Evolutionary conservation across 139 green algal species (phyloP).

Genomic region (Pleodorina starrii): DNA sequence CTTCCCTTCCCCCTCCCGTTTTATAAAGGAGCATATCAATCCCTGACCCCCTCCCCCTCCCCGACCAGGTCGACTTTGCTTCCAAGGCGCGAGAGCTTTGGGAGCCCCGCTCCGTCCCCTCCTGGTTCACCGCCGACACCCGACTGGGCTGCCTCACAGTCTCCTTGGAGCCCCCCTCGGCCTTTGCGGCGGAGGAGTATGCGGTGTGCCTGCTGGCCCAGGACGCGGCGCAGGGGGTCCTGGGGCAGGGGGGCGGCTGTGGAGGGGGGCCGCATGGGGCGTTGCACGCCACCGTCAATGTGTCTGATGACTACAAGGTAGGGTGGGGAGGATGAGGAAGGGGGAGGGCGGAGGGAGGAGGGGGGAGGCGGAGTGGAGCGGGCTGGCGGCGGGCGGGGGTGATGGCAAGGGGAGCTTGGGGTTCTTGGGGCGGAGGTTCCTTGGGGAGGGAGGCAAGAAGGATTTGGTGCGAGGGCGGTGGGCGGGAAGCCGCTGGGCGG

Average conservation of each 20-base stretch:
- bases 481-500: no score
- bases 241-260: no score
- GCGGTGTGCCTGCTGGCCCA: no score
- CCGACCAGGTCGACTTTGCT: constrained; percentile 64
- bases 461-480: no score
- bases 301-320: constrained; percentile 51
- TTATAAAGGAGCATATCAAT: neutral
- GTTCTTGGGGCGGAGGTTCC: neutral
- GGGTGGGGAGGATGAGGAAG: neutral
- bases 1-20: no score
- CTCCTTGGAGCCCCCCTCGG: constrained; percentile 80
- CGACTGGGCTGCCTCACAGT: constrained; percentile 80
- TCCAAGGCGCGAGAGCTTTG: constrained; percentile 79
- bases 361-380: neutral
- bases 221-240: no score
- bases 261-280: no score
- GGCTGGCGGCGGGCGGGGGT: neutral
- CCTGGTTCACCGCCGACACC: constrained; percentile 88
- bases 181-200: constrained; percentile 90
- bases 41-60: neutral
- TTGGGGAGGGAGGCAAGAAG: no score
- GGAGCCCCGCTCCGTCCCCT: constrained; percentile 67
- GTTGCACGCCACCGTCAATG: constrained; percentile 48
- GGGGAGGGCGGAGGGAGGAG: neutral
- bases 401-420: neutral